Base-by-base conservation (phyloP, 305 asterid genomes). In the Solanum hybrid region DNA sequence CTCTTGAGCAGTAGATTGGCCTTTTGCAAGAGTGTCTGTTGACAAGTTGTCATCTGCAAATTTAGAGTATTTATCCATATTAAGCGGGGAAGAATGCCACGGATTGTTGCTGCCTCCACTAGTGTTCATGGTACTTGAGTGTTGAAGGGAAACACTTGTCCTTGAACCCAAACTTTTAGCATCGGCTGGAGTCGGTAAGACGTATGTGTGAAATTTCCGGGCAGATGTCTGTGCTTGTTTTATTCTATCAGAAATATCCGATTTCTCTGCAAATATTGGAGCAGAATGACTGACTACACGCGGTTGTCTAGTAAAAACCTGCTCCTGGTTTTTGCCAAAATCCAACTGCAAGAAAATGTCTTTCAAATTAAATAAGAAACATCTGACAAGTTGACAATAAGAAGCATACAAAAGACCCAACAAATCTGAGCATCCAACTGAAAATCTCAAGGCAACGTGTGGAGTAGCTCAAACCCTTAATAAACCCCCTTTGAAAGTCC, bases 141-240 rank as follows among this genome's bases (percentile, higher is more conserved):
- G 88, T 77, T 91, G 86, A 38, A 92, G 27, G 27, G 94, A 89
- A 85, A 85, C 92, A 89, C 87, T 91, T 71, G 95, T 66, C 4
- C 90, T 92, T 87, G 95, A 38, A 86, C 56, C 31, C 85, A 20
- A 91, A 92, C 93, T 92, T 76, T 90, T 95, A 29, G 98, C 97
- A 92, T 94, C 98, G 88, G 94, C 94, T 16, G 99, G 99, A 91
- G 98, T 96, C n/a, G 99, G 99, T 82, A 98, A 94, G 86, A 90
- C 99, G 73, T 98, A 94, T 14, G 98, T 94, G 69, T 93, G 94
- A 89, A 91, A 91, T 89, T 95, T 97, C 35, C 80, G 94, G 71
- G 56, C 90, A 42, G 96, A 71, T n/a, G 90, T 88, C 88, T 91
- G 96, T 91, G 92, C 89, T 91, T 95, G 98, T 91, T 92, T 93